These are phyloP conservation scores for button mushroom (Agaricus bisporus) DNA, from an alignment of 768 basidiomycete genomes.

Conservation along the genomic window DNA sequence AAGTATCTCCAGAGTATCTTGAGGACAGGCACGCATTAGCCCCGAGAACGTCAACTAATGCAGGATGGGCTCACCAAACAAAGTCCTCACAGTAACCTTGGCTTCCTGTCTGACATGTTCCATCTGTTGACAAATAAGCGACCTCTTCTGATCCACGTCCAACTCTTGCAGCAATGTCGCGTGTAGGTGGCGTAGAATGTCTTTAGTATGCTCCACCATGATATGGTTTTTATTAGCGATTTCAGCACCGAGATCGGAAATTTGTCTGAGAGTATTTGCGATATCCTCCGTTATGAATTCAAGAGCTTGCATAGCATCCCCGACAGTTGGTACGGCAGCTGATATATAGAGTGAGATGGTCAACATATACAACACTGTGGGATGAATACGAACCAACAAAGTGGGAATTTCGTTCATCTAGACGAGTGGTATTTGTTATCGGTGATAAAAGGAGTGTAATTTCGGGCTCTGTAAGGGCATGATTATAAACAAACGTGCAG, in stretches of 20 bases:
- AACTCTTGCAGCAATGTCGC: conserved; percentile 56
- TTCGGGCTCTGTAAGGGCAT: conserved; percentile 50
- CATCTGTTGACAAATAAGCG: conserved; percentile 59
- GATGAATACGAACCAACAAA: conserved; percentile 44
- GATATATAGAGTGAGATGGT: neutral
- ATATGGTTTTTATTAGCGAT: conserved; percentile 68
- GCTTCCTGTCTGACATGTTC: conserved; percentile 33
- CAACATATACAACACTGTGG: neutral
- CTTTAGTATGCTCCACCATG: conserved; percentile 62
- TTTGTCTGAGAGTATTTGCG: conserved; percentile 53
- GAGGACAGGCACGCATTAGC: neutral
- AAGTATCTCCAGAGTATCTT: conserved; percentile 75
- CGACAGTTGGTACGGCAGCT: conserved; percentile 75
- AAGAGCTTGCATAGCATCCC: conserved; percentile 65
- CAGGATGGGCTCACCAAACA: conserved; percentile 43
- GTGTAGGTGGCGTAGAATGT: conserved; percentile 52
- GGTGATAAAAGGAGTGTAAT: conserved; percentile 70
- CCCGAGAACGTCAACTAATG: neutral
- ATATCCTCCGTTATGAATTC: conserved; percentile 59
- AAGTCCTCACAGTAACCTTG: conserved; percentile 41
- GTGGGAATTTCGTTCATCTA: conserved; percentile 51
- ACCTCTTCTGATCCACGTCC: conserved; percentile 62
- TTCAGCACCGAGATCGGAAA: conserved; percentile 63
- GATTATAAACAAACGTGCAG: neutral
- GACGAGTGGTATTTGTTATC: conserved; percentile 47